phyloP scores from a whole-genome alignment of 2,329 filamentous ascomycete genomes.

The Fusarium sp. region DNA sequence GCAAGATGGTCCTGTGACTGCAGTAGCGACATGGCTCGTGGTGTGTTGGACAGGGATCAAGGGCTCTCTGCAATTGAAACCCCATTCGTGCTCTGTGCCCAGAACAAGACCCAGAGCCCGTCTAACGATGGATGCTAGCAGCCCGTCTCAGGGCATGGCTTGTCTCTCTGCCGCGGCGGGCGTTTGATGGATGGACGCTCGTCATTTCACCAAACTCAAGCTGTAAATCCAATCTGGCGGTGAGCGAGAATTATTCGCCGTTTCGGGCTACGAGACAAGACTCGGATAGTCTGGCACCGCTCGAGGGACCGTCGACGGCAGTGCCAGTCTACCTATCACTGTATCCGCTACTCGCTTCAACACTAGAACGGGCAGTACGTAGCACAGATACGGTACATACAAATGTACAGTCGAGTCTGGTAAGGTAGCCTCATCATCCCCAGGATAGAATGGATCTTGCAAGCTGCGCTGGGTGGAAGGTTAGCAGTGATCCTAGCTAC shows the following conservation, averaged over 20 bases:
- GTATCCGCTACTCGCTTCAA: slow-evolving; percentile 13
- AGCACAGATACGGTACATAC: slow-evolving; percentile 1
- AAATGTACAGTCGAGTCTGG: slow-evolving; percentile 18
- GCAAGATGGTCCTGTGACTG: slow-evolving; percentile 44
- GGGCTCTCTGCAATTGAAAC: slow-evolving; percentile 40
- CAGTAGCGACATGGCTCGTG: slow-evolving; percentile 39
- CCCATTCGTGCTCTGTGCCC: slow-evolving; percentile 39
- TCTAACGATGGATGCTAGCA: slow-evolving; percentile 28
- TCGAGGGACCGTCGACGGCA: slow-evolving; percentile 33
- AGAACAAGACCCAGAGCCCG: background rate
- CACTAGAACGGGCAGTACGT: slow-evolving; percentile 6
- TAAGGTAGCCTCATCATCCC: slow-evolving; percentile 30
- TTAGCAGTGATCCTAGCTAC: slow-evolving; percentile 32
- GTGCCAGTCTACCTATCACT: background rate
- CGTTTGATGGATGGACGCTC: slow-evolving; percentile 28
- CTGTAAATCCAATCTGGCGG: slow-evolving; percentile 42
- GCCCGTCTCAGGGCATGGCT: slow-evolving; percentile 31
- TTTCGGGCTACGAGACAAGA: slow-evolving; percentile 14
- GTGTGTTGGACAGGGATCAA: slow-evolving; percentile 44
- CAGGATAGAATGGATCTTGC: slow-evolving; percentile 12
- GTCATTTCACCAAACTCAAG: slow-evolving; percentile 20
- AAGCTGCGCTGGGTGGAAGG: slow-evolving; percentile 19
- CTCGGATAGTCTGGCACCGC: slow-evolving; percentile 32
- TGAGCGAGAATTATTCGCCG: slow-evolving; percentile 30
- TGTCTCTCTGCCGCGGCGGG: slow-evolving; percentile 34